These are phyloP conservation scores for Entamoeba invadens DNA, from an alignment of 208 protist species.

Conservation along the genomic window DNA sequence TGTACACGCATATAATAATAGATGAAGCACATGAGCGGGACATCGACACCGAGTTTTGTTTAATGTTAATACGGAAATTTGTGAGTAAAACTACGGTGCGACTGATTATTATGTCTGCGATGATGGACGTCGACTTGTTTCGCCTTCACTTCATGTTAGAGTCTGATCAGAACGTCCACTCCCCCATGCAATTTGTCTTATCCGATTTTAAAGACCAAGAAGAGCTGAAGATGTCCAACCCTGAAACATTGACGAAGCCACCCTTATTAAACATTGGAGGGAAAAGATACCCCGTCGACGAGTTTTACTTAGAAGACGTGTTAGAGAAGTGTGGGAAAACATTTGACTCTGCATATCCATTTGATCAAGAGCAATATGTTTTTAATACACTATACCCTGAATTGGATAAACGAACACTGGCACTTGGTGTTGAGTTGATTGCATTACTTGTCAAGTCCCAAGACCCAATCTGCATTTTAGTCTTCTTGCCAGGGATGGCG, in stretches of 20 bases:
- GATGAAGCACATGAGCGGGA: constrained; percentile 46
- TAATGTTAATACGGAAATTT: constrained; percentile 50
- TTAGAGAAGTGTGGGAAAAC: not conserved
- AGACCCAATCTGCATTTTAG: constrained; percentile 83
- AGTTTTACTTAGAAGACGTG: not conserved
- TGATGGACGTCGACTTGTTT: constrained; percentile 72
- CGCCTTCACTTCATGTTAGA: constrained; percentile 66
- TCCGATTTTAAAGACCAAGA: constrained; percentile 64
- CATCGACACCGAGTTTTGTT: constrained; percentile 31
- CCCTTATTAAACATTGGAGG: constrained; percentile 82
- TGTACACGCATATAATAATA: constrained; percentile 58
- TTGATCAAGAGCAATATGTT: constrained; percentile 32
- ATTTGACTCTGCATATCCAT: constrained; percentile 50
- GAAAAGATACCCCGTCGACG: constrained; percentile 61
- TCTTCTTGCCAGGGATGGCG: constrained; percentile 98
- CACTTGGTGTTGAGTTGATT: constrained; percentile 23
- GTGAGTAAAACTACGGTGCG: constrained; percentile 50
- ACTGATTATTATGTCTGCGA: constrained; percentile 82
- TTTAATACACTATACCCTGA: not conserved
- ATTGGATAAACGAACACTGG: constrained; percentile 10
- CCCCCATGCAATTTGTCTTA: constrained; percentile 70
- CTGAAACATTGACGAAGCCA: constrained; percentile 89
- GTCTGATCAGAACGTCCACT: constrained; percentile 47
- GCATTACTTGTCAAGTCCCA: constrained; percentile 5
- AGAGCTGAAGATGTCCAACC: constrained; percentile 49